These are phyloP conservation scores for Eremothecium cymbalariae DNA, from an alignment of 1,139 yeast genomes.

Conservation along the genomic window DNA sequence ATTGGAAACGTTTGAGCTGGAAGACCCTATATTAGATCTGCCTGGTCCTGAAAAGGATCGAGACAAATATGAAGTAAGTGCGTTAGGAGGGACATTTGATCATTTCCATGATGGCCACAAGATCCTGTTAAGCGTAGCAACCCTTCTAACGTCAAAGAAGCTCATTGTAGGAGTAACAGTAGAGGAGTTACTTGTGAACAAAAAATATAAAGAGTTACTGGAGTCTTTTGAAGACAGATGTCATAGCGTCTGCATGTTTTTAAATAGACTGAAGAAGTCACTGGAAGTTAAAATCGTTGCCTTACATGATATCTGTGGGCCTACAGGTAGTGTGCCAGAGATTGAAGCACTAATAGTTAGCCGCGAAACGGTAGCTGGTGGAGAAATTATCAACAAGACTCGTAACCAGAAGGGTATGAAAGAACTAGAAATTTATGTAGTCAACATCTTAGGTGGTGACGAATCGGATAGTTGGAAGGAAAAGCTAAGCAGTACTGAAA, in stretches of 20 bases:
- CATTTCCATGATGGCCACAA: slow-evolving; percentile 96
- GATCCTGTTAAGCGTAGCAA: slow-evolving; percentile 65
- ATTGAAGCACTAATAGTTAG: slow-evolving; percentile 79
- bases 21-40: background rate
- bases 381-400: slow-evolving; percentile 55
- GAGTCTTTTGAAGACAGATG: slow-evolving; percentile 52
- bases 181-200: slow-evolving; percentile 60
- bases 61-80: slow-evolving; percentile 36
- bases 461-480: slow-evolving; percentile 54
- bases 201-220: slow-evolving; percentile 60
- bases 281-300: slow-evolving; percentile 43
- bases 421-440: slow-evolving; percentile 47
- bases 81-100: slow-evolving; percentile 96
- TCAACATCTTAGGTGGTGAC: slow-evolving; percentile 62
- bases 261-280: slow-evolving; percentile 40
- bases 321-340: slow-evolving; percentile 70
- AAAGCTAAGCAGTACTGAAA: slow-evolving; percentile 74
- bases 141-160: slow-evolving; percentile 46
- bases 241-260: slow-evolving; percentile 40
- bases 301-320: slow-evolving; percentile 86
- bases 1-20: background rate
- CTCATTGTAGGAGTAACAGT: slow-evolving; percentile 84
- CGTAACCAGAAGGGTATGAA: slow-evolving; percentile 52
- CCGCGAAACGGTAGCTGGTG: slow-evolving; percentile 73
- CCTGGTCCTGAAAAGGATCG: slow-evolving; percentile 5